These are phyloP conservation scores for Chenopodium formosanum DNA, from an alignment of 148 eudicot species.

Conservation along the genomic window DNA sequence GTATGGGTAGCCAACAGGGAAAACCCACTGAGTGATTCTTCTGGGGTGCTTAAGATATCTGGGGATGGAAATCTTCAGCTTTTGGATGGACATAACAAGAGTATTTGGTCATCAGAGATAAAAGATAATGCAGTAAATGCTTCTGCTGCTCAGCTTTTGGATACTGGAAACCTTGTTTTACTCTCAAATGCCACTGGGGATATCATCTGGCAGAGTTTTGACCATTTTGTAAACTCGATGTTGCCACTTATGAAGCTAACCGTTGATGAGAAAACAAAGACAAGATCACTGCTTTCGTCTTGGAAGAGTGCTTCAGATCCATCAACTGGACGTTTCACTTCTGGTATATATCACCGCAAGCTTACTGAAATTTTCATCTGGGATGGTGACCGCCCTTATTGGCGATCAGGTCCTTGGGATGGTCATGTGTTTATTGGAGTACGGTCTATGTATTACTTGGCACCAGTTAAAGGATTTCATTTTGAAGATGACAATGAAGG, in stretches of 20 bases:
- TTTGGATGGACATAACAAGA: slow-evolving; percentile 9
- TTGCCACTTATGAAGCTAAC: slow-evolving; percentile 34
- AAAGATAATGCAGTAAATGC: not conserved
- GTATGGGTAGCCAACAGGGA: slow-evolving; percentile 56
- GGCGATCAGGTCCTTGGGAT: not conserved
- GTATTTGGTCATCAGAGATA: slow-evolving; percentile 30
- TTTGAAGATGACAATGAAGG: not conserved
- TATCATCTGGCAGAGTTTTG: slow-evolving; percentile 5
- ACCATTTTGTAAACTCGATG: slow-evolving; percentile 34
- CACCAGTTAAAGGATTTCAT: not conserved
- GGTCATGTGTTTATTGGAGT: not conserved
- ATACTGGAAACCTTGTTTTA: slow-evolving; percentile 45
- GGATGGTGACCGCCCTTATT: not conserved
- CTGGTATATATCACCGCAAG: not conserved
- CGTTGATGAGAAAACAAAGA: not conserved
- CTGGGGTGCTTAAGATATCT: slow-evolving; percentile 23
- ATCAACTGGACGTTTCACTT: not conserved
- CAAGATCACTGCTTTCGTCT: not conserved
- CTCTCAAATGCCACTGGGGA: not conserved
- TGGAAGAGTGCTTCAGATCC: not conserved
- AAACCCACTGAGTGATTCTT: slow-evolving; percentile 26
- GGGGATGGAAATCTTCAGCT: slow-evolving; percentile 29
- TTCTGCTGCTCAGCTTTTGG: slow-evolving; percentile 34
- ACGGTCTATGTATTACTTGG: not conserved
- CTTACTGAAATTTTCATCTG: not conserved